A percentile compares a stretch with the other conserved stretches of the same genome.
Conservation (phyloP, 1,139 yeast genomes). For the Candida sp. region DNA sequence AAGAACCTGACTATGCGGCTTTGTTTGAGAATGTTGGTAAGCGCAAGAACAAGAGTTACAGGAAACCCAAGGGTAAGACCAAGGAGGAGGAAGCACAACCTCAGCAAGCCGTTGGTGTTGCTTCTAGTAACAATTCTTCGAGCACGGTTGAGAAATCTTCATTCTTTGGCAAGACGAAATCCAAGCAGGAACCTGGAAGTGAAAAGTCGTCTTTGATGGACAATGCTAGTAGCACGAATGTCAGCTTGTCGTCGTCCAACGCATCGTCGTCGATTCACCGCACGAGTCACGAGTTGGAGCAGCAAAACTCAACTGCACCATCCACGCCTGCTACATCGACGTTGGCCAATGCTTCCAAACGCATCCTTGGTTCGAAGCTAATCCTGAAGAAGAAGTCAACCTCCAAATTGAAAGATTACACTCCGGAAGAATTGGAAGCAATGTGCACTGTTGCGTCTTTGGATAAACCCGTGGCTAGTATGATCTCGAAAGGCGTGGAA, state of each 20-base stretch:
- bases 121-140: slow-evolving; percentile 11
- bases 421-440: slow-evolving; percentile 11
- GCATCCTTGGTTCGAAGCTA: slow-evolving; percentile 44
- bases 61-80: slow-evolving; percentile 20
- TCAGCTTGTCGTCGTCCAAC: slow-evolving; percentile 24
- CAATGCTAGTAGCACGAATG: slow-evolving; percentile 13
- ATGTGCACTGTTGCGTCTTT: slow-evolving; percentile 14
- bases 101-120: neutral
- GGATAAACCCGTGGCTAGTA: slow-evolving; percentile 26
- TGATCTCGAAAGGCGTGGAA: slow-evolving; percentile 35
- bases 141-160: slow-evolving; percentile 20
- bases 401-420: slow-evolving; percentile 12
- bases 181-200: slow-evolving; percentile 11
- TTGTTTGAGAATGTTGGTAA: slow-evolving; percentile 51
- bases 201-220: slow-evolving; percentile 14
- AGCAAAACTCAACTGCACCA: slow-evolving; percentile 3
- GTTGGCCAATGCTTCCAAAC: slow-evolving; percentile 41
- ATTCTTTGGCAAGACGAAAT: slow-evolving; percentile 9
- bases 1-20: slow-evolving; percentile 50
- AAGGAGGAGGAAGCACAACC: slow-evolving; percentile 16
- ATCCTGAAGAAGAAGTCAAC: slow-evolving; percentile 29
- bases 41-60: slow-evolving; percentile 31
- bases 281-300: slow-evolving; percentile 5
- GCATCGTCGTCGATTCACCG: slow-evolving; percentile 18
- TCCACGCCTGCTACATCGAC: slow-evolving; percentile 18